phyloP scores from a whole-genome alignment of 805 yeast genomes.

The Metschnikowia sp. region DNA sequence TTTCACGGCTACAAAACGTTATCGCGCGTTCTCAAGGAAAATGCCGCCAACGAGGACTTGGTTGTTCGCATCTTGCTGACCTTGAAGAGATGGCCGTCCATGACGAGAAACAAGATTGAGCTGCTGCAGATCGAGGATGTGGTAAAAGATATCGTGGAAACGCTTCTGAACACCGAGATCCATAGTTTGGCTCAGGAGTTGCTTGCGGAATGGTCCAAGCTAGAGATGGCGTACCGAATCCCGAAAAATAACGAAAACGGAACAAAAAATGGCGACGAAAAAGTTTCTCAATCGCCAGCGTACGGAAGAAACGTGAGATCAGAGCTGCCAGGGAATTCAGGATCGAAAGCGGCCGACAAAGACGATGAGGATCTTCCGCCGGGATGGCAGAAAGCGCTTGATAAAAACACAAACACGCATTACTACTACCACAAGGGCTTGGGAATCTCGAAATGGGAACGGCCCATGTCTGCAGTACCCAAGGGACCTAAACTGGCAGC shows the following conservation, averaged over 20 bases:
- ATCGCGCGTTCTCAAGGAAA: conserved; percentile 51
- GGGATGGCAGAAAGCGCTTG: conserved; percentile 64
- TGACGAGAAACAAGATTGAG: conserved; percentile 74
- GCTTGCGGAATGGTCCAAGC: conserved; percentile 63
- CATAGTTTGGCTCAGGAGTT: conserved; percentile 41
- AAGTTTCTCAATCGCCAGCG: conserved; percentile 9
- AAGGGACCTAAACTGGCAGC: conserved; percentile 25
- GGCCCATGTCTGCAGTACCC: conserved; percentile 43
- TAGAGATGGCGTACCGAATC: conserved; percentile 82
- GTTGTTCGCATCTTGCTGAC: conserved; percentile 52
- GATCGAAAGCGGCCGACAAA: background rate
- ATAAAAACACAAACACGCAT: conserved; percentile 38
- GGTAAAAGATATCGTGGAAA: conserved; percentile 41
- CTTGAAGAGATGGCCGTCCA: conserved; percentile 48
- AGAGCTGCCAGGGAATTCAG: conserved; percentile 11
- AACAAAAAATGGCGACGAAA: conserved; percentile 1
- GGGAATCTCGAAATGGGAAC: conserved; percentile 56
- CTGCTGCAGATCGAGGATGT: conserved; percentile 69
- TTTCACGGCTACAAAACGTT: conserved; percentile 87
- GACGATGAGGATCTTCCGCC: conserved; percentile 42
- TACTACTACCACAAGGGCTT: conserved; percentile 55
- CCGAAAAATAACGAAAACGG: conserved; percentile 48
- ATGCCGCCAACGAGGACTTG: conserved; percentile 34
- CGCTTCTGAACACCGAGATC: conserved; percentile 24
- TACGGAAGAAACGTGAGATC: conserved; percentile 14